Evolutionary conservation across 257 asterid species (phyloP), one percentile per base, ranked within the genome.

Genomic region (Solanum chaucha): DNA sequence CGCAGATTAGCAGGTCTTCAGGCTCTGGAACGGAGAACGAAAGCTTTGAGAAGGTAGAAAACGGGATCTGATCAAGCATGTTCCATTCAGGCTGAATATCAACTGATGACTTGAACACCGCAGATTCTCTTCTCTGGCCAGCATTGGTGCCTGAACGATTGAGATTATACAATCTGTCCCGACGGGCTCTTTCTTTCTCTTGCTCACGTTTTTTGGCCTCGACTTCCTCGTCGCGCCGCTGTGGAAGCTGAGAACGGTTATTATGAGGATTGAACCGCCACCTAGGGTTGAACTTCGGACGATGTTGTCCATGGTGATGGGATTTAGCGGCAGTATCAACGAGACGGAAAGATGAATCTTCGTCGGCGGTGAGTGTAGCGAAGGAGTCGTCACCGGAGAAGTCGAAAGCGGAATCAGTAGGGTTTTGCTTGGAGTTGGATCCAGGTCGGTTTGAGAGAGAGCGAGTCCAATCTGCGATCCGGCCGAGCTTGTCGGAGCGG

Each of bases 51-150:
- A 97, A 97, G 3, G 97, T 97, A 9, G 99, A 96, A 93, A 97
- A 97, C 0, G 99, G 99, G 61, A 97, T 96, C 88, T 97, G 99
- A 77, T 97, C 99, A 1, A 97, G 93, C 99, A 97, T 97, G 22
- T 96, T 97, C 99, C 99, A 97, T 65, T 97, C 99, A 1, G 99
- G 99, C 88, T 96, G 99, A 87, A 97, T 97, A 89, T 97, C 99
- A 4, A 97, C 99, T 0, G 98, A 94, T 1, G 98, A 95, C 88
- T 97, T 97, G 87, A 95, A 95, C 46, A 93, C 99, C 0, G 99
- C 87, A 3, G 96, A 92, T 71, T 97, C 99, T 0, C 99, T 93
- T 51, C 99, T 95, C 87, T 89, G 94, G 1, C 88, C 88, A 46
- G 88, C 64, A 9, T 85, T 87, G 1, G 88, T 83, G 7, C 93